phyloP scores from a whole-genome alignment of 257 asterid genomes.

The Coffea canephora region DNA sequence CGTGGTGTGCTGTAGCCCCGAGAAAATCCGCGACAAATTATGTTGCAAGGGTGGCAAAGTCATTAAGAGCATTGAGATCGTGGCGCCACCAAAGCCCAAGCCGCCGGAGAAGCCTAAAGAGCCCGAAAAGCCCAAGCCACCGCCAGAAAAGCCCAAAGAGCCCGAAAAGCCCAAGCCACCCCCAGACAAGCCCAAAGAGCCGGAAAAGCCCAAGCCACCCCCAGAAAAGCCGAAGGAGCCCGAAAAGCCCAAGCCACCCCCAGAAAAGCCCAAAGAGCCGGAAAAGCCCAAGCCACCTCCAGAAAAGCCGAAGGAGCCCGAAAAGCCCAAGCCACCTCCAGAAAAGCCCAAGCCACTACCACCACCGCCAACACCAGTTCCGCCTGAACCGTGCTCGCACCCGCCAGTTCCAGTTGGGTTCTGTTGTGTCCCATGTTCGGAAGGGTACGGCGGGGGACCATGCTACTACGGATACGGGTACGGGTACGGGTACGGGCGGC shows the following conservation, averaged over 20 bases:
- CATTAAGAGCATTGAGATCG: constrained; percentile 63
- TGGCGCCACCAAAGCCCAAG: constrained; percentile 19
- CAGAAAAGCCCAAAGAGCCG: too few species aligned
- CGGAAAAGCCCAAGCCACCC: too few species aligned
- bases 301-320: too few species aligned
- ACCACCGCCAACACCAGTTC: too few species aligned
- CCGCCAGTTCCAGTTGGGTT: constrained; percentile 25
- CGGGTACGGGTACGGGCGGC: too few species aligned
- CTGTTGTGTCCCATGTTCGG: constrained; percentile 38
- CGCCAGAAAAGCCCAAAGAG: constrained; percentile 22
- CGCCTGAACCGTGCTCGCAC: not conserved
- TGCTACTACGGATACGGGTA: constrained; percentile 50
- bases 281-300: too few species aligned
- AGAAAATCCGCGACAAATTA: constrained; percentile 70
- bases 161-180: not conserved
- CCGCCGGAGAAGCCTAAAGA: constrained; percentile 1
- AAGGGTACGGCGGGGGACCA: constrained; percentile 45
- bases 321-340: too few species aligned
- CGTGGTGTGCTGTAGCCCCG: constrained; percentile 85
- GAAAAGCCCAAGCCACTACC: constrained; percentile 22
- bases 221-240: too few species aligned
- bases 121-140: constrained; percentile 19
- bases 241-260: too few species aligned
- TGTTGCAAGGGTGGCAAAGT: constrained; percentile 50
- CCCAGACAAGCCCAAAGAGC: too few species aligned